Evolutionary conservation across 2,329 filamentous ascomycete genomes (phyloP), one percentile per base, ranked within the genome.

Genomic region (Fusarium robinianum): DNA sequence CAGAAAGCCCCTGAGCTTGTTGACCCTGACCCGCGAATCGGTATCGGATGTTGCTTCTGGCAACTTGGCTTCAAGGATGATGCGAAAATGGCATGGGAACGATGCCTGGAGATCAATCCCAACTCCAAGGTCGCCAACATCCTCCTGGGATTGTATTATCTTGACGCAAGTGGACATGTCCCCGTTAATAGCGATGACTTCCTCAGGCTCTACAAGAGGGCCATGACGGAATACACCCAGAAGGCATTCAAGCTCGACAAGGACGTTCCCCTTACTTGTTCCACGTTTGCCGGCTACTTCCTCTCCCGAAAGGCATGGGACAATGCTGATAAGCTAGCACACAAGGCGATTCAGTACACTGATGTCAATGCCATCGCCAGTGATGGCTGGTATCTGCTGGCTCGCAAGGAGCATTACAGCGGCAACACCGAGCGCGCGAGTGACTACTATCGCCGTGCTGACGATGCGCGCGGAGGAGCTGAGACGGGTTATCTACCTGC

Each of bases 1-100:
- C 78, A 84, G 59, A 90, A 87, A 68, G 90, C 91, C 74, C 94
- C 94, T 2, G 84, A 89, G 56, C 77, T 97, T 62, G 82, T 87
- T 27, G 94, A 99, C 62, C 94, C 94, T 1, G 94, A 99, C 67
- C 95, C 94, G 57, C 83, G 95, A 58, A 92, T 99, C 58, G 94
- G 94, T 41, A 92, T 99, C 62, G 94, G 94, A 31, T 94, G 90
- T 69, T 99, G 94, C 73, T 86, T 96, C 67, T 99, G 95, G 94
- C 89, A 96, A 67, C 77, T 99, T 18, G 91, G 91, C 8, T 90
- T 89, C 74, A 96, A 95, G 67, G 89, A 95, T 22, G 90, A 96
- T 61, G 94, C 95, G 6, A 92, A 88, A 64, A 74, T 77, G 33
- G 92, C 94, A 9, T 99, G 94, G 94, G 87, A 95, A 64, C 80